Base-by-base conservation (phyloP, 805 yeast genomes). In the Sugiyamaella smithiae region DNA sequence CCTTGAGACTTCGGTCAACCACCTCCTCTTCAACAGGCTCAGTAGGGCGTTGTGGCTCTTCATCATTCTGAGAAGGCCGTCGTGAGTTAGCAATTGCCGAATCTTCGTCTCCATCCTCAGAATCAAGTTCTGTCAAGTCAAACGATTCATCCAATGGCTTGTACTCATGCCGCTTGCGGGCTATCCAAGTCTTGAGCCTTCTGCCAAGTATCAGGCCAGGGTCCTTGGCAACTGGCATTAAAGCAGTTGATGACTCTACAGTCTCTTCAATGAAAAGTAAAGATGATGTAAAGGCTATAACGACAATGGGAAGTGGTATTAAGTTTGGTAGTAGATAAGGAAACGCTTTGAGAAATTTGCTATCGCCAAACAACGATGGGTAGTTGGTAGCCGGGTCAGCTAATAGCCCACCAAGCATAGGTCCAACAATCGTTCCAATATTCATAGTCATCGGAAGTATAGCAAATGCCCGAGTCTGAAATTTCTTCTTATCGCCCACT, bases 381-480 rank as follows among this genome's bases (percentile, higher is more conserved):
- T 52, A 57, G 24, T 52, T 54, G 5, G 63, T 62, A 14, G 56
- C 60, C 5, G 80, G 77, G 32, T 70, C 65, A 11, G 80, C 78
- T 41, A 79, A 63, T 43, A 66, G 69, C 31, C 75, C 74, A 20
- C 79, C 82, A 29, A 80, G 70, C 56, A 77, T 62, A 0, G 84
- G 84, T 1, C 85, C 85, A n/a, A 80, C 57, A 11, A 79, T 72
- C 14, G 76, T 65, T 3, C 85, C 85, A 19, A 78, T 53, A 55
- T 80, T 79, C 72, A 77, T 78, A 4, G 80, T 64, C 38, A 80
- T 62, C 0, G 85, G 84, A 55, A 80, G 65, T 1, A 78, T 73
- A 35, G 80, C 72, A 56, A 80, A 78, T 0, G 84, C 84, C 12
- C 79, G 46, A 11, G 82, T 81, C 60, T 80, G 84, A 57, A 78